phyloP scores from a whole-genome alignment of 2,329 filamentous ascomycete genomes.

The Aspergillus sp. region DNA sequence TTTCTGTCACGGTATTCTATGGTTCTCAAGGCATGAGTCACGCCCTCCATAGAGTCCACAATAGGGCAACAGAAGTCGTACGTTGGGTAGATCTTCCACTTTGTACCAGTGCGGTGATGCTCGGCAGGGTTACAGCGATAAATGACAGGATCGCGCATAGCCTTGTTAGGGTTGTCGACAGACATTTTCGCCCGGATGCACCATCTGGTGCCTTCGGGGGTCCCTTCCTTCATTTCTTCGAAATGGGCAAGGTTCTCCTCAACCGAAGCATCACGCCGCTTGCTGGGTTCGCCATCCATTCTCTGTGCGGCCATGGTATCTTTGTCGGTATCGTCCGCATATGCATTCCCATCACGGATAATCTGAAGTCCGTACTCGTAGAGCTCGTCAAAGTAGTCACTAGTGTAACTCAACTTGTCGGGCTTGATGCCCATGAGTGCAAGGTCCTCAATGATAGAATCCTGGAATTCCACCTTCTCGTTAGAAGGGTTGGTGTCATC shows the following conservation, averaged over 20 bases:
- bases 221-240: conserved; percentile 85
- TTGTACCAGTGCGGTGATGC: conserved; percentile 56
- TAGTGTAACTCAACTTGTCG: conserved; percentile 79
- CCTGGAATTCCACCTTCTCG: conserved; percentile 93
- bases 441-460: conserved; percentile 86
- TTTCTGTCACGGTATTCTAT: conserved; percentile 52
- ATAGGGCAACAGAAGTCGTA: conserved; percentile 60
- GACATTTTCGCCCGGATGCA: conserved; percentile 95
- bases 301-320: conserved; percentile 81
- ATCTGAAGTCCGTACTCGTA: conserved; percentile 78
- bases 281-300: conserved; percentile 73
- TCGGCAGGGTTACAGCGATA: conserved; percentile 75
- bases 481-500: conserved; percentile 97
- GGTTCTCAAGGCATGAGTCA: conserved; percentile 57
- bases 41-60: conserved; percentile 54
- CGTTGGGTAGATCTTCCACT: conserved; percentile 60
- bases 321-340: conserved; percentile 88
- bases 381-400: conserved; percentile 88
- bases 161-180: conserved; percentile 85
- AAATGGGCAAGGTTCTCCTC: conserved; percentile 83
- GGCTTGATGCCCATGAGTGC: conserved; percentile 85
- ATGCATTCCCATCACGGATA: conserved; percentile 80
- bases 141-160: conserved; percentile 92
- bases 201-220: conserved; percentile 69
- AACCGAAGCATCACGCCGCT: conserved; percentile 65